Base-by-base conservation (phyloP, 2,329 filamentous ascomycete species). In the Alternaria arbusti region DNA sequence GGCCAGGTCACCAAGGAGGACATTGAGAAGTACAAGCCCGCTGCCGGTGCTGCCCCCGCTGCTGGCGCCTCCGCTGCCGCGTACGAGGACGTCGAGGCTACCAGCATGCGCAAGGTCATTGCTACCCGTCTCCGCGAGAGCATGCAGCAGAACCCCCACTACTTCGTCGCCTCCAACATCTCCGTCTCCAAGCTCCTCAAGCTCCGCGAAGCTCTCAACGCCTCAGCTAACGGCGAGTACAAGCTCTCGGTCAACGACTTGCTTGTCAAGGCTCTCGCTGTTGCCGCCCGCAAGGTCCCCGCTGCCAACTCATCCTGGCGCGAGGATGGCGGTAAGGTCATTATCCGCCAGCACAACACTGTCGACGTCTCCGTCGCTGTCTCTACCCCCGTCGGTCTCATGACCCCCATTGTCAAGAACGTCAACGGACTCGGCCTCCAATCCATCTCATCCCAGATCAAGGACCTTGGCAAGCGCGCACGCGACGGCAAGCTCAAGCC, bases 241-340 rank as follows among this genome's bases (percentile, higher is more conserved):
- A 99, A 97, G 89, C 92, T 99, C 63, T 97, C 94, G n/a, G 93
- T 99, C 84, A 99, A 99, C 84, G 96, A 99, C 84, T 97, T 99
- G 88, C 87, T 99, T 68, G 93, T 99, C 88, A 99, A 99, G 89
- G 96, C 95, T 73, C 92, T 95, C 63, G 92, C 89, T 63, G 86
- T 92, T 67, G 96, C 96, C 66, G 93, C 91, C 80, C 91, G 91
- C 85, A 97, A 97, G 88, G 94, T 98, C 52, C 96, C 96, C 63
- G 88, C 92, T 70, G 96, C 94, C 83, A 99, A 99, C 88, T 94
- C 94, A 54, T 95, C 92, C 81, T 99, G 96, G 95, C 85, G 86
- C 58, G 89, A 90, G 79, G 90, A 91, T 77, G 91, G 90, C 74
- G 94, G 93, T 66, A 85, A 90, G 78, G 82, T 86, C 70, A 86